Evolutionary conservation across 257 asterid genomes (phyloP).

Genomic region (Cordia subcordata): DNA sequence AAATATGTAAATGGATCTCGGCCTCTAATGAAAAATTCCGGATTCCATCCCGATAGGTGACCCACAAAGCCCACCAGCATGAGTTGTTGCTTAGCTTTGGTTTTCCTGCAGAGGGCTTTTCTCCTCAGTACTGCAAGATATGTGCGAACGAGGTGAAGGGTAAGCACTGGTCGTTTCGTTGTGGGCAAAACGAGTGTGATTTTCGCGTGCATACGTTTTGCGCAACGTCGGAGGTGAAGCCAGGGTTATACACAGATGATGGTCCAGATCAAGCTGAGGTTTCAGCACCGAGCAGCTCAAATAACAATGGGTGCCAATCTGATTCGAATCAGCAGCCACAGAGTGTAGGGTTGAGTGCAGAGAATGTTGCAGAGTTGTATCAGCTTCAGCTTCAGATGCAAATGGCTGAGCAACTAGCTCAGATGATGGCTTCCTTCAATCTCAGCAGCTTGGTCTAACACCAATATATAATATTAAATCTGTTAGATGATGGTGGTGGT

Average conservation of each 20-base stretch:
- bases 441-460: conserved; percentile 10
- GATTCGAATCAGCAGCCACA: not conserved
- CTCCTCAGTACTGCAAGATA: conserved; percentile 29
- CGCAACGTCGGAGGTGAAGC: conserved; percentile 54
- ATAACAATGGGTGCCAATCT: not conserved
- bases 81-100: conserved; percentile 25
- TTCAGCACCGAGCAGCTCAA: not conserved
- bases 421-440: conserved; percentile 30
- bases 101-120: conserved; percentile 3
- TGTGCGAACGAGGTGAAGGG: conserved; percentile 30
- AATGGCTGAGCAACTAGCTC: conserved; percentile 32
- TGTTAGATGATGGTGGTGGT: too few species aligned
- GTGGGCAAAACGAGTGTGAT: conserved; percentile 36
- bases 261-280: conserved; percentile 5
- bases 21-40: too few species aligned
- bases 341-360: conserved; percentile 4
- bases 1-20: too few species aligned
- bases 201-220: conserved; percentile 52
- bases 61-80: conserved; percentile 40
- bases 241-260: conserved; percentile 40
- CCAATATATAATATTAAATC: too few species aligned
- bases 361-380: conserved; percentile 21
- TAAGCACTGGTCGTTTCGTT: conserved; percentile 44
- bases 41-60: too few species aligned
- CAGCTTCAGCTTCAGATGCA: conserved; percentile 32